Evolutionary conservation across 768 basidiomycete species (phyloP), one percentile per base, ranked within the genome.

Genomic region (Holtermanniella nyarrowii): DNA sequence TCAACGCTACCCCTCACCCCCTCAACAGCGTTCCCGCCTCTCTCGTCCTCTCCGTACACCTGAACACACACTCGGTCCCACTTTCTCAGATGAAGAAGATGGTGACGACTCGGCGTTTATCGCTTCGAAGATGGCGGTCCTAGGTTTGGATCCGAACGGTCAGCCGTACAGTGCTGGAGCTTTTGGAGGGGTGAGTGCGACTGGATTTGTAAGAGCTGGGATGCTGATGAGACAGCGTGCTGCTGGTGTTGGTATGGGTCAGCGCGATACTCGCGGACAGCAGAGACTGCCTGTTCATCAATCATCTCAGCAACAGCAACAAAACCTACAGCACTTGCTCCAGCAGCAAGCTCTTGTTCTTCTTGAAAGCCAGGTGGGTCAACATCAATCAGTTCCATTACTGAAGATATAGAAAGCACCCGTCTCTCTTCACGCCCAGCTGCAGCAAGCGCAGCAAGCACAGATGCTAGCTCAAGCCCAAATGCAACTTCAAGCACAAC

Each of bases 101-200:
- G 63, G 60, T 3, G 63, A 65, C 46, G 63, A 65, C 48, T 52
- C 60, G 12, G 60, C 53, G 40, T 65, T 57, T 41, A 62, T 65
- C 25, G 60, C 63, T 21, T 42, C 52, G 7, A 57, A 60, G 47
- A 65, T 65, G 63, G 58, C 55, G n/a, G 41, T 41, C 3, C 42
- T 57, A 26, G 56, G 56, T 10, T 18, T 57, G 48, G 51, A 57
- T 44, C 56, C 52, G 5, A 53, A 43, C 27, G 56, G 45, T 5
- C 16, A 47, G 41, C 54, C 54, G 3, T 56, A 56, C 42, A 51
- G 46, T 37, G 48, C 49, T 20, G 49, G 37, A 18, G 54, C 48
- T 1, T 55, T 45, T 47, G 25, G 44, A 5, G 42, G 23, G 5
- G 42, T 42, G 16, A 23, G 23, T 50, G 20, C 21, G 5, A 12